Percentiles rank a stretch among this genome's conserved stretches.
These are phyloP conservation scores for Carnegiea gigantea DNA, from an alignment of 179 eudicot species.

Conservation along the genomic window DNA sequence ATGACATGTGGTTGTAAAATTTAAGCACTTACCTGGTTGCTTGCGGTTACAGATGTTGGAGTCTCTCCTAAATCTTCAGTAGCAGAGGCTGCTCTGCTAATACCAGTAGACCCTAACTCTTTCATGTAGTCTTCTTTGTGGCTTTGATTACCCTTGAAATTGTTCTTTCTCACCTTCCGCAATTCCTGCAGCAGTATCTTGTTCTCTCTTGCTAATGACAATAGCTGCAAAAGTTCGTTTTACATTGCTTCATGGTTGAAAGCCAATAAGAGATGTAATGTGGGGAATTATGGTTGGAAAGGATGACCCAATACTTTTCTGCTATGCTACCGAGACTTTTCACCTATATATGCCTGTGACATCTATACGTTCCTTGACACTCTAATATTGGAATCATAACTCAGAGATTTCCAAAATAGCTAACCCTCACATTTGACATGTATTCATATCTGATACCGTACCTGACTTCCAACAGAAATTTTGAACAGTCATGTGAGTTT, in stretches of 20 bases:
- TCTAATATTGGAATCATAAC: too few species aligned
- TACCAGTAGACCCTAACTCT: constrained; percentile 11
- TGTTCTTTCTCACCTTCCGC: constrained; percentile 29
- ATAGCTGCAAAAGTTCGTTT: constrained; percentile 40
- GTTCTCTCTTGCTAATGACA: constrained; percentile 55
- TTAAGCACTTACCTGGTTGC: constrained; percentile 41
- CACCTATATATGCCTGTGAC: too few species aligned
- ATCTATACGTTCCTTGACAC: too few species aligned
- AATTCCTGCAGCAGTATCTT: constrained; percentile 53
- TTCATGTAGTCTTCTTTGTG: constrained; percentile 15
- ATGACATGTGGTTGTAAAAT: neutral
- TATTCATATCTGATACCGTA: too few species aligned
- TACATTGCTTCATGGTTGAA: neutral
- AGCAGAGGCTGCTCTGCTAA: constrained; percentile 20
- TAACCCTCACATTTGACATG: neutral
- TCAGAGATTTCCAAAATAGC: neutral
- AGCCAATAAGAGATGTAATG: too few species aligned
- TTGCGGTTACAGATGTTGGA: constrained; percentile 35
- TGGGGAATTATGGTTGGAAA: neutral
- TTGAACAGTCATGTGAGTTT: neutral
- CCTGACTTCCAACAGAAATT: neutral
- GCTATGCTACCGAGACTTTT: too few species aligned
- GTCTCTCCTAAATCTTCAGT: constrained; percentile 25
- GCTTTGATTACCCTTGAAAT: constrained; percentile 10
- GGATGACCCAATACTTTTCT: too few species aligned